phyloP scores from a whole-genome alignment of 169 alveolate species.

The Plasmodium berghei region DNA sequence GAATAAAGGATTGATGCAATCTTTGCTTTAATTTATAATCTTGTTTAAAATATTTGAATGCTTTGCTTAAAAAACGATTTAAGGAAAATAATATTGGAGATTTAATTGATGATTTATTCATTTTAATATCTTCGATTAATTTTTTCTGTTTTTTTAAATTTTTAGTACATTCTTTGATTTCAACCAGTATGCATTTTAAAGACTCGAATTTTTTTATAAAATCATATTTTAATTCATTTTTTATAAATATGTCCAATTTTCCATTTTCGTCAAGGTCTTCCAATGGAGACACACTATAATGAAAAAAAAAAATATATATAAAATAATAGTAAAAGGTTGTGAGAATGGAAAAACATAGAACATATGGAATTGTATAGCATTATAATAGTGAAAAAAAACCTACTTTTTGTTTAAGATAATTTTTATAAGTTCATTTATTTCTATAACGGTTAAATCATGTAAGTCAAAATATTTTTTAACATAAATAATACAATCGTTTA shows the following conservation, averaged over 20 bases:
- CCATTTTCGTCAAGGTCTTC: conserved; percentile 22
- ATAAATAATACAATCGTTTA: conserved; percentile 50
- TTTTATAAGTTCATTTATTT: conserved; percentile 43
- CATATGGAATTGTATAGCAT: neutral
- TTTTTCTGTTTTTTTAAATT: conserved; percentile 21
- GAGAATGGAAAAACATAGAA: neutral
- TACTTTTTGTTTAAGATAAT: conserved; percentile 46
- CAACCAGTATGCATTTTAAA: conserved; percentile 12
- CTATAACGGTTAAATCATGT: conserved; percentile 39
- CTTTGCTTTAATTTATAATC: conserved; percentile 42
- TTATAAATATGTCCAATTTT: conserved; percentile 22
- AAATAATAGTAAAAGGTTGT: neutral
- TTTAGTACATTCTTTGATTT: conserved; percentile 30
- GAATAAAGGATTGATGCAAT: conserved; percentile 33
- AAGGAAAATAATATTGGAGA: conserved; percentile 11
- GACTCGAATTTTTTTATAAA: conserved; percentile 52
- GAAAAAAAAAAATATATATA: neutral
- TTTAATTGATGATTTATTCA: neutral
- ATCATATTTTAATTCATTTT: conserved; percentile 35
- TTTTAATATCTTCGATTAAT: conserved; percentile 5
- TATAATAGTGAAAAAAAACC: neutral
- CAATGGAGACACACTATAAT: conserved; percentile 15
- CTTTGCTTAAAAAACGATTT: conserved; percentile 20
- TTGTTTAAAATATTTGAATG: conserved; percentile 38
- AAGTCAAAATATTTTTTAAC: conserved; percentile 48